Percentiles rank a stretch among this genome's conserved stretches.
Conservation (phyloP, 1,284 basidiomycete genomes). For the Ceratobasidium sp. region DNA sequence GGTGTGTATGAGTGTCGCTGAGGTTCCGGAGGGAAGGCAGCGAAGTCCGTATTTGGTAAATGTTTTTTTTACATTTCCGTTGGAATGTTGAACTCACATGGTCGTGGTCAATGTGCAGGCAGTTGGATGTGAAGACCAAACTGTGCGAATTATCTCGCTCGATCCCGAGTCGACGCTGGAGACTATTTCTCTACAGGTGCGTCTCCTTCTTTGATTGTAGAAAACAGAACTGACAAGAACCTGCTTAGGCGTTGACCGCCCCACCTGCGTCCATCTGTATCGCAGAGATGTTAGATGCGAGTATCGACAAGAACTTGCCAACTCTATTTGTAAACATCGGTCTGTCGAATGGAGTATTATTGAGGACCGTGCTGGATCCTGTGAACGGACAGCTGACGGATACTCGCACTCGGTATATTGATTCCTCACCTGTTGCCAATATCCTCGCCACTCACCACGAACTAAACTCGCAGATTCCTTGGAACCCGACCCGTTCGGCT, state of each 20-base stretch:
- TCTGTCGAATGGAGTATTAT: conserved; percentile 92
- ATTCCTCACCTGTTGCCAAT: too few species aligned
- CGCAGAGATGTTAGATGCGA: conserved; percentile 96
- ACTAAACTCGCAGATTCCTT: conserved; percentile 75
- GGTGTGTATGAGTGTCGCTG: conserved; percentile 91
- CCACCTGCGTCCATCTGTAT: conserved; percentile 97
- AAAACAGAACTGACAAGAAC: conserved; percentile 1
- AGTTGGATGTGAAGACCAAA: conserved; percentile 98
- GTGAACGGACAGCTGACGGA: conserved; percentile 96
- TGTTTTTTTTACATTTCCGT: conserved; percentile 47
- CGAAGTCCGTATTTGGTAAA: conserved; percentile 92
- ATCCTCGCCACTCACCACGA: not conserved
- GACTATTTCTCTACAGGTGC: conserved; percentile 88
- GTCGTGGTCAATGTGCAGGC: conserved; percentile 68
- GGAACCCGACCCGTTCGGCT: conserved; percentile 94
- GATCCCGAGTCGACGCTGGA: conserved; percentile 96
- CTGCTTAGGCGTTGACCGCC: conserved; percentile 84
- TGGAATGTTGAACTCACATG: not conserved
- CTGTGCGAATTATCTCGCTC: conserved; percentile 96
- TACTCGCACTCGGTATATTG: conserved; percentile 89
- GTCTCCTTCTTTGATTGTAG: conserved; percentile 5
- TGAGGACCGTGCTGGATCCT: conserved; percentile 96
- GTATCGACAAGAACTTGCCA: conserved; percentile 94
- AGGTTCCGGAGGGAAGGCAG: conserved; percentile 94
- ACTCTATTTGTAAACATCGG: conserved; percentile 99